Base-by-base conservation (phyloP, 441 rosid species). In the Pelargonium fulgidum region DNA sequence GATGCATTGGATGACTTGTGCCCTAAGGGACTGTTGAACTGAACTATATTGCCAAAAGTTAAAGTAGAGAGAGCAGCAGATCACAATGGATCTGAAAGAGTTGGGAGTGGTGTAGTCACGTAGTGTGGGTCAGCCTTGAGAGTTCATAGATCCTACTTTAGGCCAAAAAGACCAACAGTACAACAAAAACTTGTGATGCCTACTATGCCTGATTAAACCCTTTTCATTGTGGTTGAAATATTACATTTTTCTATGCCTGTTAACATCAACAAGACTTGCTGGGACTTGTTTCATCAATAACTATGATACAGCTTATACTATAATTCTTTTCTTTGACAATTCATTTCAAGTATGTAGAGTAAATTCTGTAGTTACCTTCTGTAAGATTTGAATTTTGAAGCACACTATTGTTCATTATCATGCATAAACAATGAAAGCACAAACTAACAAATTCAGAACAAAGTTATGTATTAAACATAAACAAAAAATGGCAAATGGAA, bases 221-320 rank as follows among this genome's bases (percentile, higher is more conserved):
- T 50, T 50, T 50, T 50, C 56, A 50, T 50, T 50, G 56, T 50
- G 56, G 17, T 50, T 50, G 56, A 50, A 14, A 50, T 13, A 3
- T 14, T 50, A n/a, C 56, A 12, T 50, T 50, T 50, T 50, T 50
- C 56, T 50, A 50, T 50, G 56, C 56, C n/a, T 50, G 56, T 50
- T 50, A 50, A 50, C 56, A 50, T 50, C 56, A 50, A 50, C 56
- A 50, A 50, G 56, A 50, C 56, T 50, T 50, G n/a, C n/a, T 14
- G 56, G 56, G 56, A 50, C 56, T 50, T 50, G 56, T 50, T 50
- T 50, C 56, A 50, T n/a, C 56, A 50, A 50, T 50, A 11, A 48
- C 56, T 48, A n/a, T 48, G 16, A 11, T 11, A 48, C 56, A 48
- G 16, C 56, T 48, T 13, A n/a, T 48, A n/a, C 56, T 48, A 3